Evolutionary conservation across 1,284 basidiomycete genomes (phyloP).

Genomic region (Ustilago trichophora): DNA sequence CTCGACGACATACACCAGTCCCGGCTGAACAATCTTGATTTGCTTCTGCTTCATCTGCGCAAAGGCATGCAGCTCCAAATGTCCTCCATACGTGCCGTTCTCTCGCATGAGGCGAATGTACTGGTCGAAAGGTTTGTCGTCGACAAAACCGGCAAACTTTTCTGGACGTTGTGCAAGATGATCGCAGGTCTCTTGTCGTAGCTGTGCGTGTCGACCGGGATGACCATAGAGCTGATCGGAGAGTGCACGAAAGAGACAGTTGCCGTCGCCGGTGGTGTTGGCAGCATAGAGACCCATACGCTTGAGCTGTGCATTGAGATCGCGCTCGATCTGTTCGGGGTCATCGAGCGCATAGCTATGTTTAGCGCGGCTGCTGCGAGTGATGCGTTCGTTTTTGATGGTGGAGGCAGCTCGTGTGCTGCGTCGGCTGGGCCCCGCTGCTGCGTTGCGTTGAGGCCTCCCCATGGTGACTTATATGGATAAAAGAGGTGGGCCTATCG

Average conservation of each 20-base stretch:
- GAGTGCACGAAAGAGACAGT: constrained; percentile 66
- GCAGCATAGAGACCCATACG: constrained; percentile 63
- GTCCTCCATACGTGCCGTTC: constrained; percentile 85
- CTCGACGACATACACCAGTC: constrained; percentile 67
- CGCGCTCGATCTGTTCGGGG: constrained; percentile 56
- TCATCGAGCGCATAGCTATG: constrained; percentile 55
- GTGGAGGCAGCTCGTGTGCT: constrained; percentile 27
- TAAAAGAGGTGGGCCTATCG: not conserved
- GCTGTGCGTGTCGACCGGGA: constrained; percentile 75
- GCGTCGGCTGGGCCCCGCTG: constrained; percentile 41
- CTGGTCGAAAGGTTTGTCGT: constrained; percentile 72
- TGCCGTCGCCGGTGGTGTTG: constrained; percentile 64
- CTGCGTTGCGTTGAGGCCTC: constrained; percentile 30
- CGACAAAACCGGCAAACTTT: constrained; percentile 85
- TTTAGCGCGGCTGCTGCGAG: constrained; percentile 40
- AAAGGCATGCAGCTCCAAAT: constrained; percentile 88
- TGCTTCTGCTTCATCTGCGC: constrained; percentile 79
- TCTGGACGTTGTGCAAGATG: constrained; percentile 78
- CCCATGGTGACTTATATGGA: constrained; percentile 17
- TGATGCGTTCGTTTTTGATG: constrained; percentile 47
- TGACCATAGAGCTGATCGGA: constrained; percentile 78
- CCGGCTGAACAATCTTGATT: constrained; percentile 90
- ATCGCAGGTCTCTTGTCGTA: constrained; percentile 78
- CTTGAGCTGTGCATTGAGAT: constrained; percentile 58
- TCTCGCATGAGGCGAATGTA: constrained; percentile 62